Base-by-base conservation (phyloP, 202 grass and related monocot genomes). In the Setaria viridis region DNA sequence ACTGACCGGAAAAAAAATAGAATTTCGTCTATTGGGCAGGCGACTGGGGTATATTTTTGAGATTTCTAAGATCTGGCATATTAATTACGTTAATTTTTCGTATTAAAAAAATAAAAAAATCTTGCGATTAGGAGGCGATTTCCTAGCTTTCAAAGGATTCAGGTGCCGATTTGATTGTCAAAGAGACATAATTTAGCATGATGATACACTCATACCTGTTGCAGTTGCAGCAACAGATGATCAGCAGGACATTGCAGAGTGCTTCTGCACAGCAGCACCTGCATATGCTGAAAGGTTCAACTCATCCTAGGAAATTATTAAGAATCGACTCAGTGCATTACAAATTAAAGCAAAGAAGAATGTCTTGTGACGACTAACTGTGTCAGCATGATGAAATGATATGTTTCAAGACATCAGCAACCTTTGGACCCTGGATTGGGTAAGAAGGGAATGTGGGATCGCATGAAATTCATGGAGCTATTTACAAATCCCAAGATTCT, bases 401-500 rank as follows among this genome's bases (percentile, higher is more conserved):
- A 46, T 77, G 58, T 25, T 25, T 25, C 25, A 25, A 25, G 30
- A 37, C 47, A 88, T 82, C 63, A 56, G 58, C 30, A 42, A 80
- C 85, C 57, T 25, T 82, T 88, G 58, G 53, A 25, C 48, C 53
- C 78, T 72, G 71, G 16, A 39, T 57, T 67, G 7, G 74, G 79
- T 57, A 84, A 15, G 12, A 77, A 88, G 25, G 87, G 76, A 68
- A 89, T 29, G 71, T 76, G 72, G 68, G 88, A 91, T 62, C 47
- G 55, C 47, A 94, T 35, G 72, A 89, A 71, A 62, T 54, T 87
- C 34, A 90, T 10, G 17, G 77, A 92, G 65, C 69, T 62, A 37
- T 94, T 74, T 56, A 91, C 7, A 7, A 77, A 67, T 51, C 91
- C 87, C 47, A 91, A 89, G 20, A 91, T 43, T 83, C 55, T 85